These are phyloP conservation scores for Seiridium cupressi DNA, from an alignment of 2,329 filamentous ascomycete species.

Conservation along the genomic window DNA sequence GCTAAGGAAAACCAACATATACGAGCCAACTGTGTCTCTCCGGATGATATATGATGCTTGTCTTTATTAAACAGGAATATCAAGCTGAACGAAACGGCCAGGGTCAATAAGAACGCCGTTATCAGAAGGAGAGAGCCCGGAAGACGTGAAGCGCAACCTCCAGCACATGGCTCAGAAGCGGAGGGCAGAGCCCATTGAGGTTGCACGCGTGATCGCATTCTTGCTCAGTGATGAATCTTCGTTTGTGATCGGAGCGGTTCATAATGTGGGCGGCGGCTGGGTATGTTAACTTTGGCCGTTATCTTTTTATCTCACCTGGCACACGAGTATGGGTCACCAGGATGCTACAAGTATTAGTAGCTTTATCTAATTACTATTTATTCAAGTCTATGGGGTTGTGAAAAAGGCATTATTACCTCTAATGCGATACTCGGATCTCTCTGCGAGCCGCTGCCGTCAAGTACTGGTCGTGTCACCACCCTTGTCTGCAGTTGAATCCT, in stretches of 20 bases:
- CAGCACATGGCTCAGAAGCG: slow-evolving; percentile 18
- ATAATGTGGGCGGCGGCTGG: slow-evolving; percentile 26
- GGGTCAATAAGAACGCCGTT: slow-evolving; percentile 30
- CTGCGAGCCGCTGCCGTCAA: too few relatives aligned
- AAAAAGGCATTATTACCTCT: too few relatives aligned
- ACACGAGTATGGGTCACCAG: too few relatives aligned
- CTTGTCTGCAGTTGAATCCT: too few relatives aligned
- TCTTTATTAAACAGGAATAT: not conserved
- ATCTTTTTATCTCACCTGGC: too few relatives aligned
- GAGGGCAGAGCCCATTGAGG: slow-evolving; percentile 25
- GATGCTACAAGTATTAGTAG: too few relatives aligned
- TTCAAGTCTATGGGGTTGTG: too few relatives aligned
- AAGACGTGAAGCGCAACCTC: slow-evolving; percentile 11
- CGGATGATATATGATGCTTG: slow-evolving; percentile 12
- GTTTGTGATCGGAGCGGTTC: slow-evolving; percentile 22
- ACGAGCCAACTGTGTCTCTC: slow-evolving; percentile 26
- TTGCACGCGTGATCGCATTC: slow-evolving; percentile 32
- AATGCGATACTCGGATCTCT: too few relatives aligned
- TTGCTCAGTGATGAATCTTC: slow-evolving; percentile 29
- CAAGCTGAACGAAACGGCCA: not conserved
- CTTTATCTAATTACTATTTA: too few relatives aligned
- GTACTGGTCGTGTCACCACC: too few relatives aligned
- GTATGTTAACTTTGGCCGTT: slow-evolving; percentile 14
- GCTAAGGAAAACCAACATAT: slow-evolving; percentile 29
- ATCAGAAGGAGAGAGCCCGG: slow-evolving; percentile 10